A percentile compares a stretch with the other conserved stretches of the same genome.
Evolutionary conservation across 768 basidiomycete genomes (phyloP).

Genomic region (Cystoderma amianthinum): DNA sequence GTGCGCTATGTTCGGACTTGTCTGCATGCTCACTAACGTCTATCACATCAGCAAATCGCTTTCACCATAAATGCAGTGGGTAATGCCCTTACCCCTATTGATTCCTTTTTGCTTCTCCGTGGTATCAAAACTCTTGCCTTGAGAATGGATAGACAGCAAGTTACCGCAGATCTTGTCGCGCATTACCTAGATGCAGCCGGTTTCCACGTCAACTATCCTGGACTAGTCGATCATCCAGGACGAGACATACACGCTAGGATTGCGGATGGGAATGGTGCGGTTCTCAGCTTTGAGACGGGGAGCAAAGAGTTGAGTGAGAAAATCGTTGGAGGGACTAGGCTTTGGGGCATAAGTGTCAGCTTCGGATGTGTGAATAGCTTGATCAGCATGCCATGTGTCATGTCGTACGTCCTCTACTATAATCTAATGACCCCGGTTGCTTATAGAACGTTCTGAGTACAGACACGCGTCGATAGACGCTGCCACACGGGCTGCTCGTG

Average conservation of each 20-base stretch:
- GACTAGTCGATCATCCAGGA: conserved; percentile 74
- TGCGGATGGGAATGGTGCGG: conserved; percentile 88
- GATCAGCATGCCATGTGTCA: conserved; percentile 98
- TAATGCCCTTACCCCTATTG: conserved; percentile 91
- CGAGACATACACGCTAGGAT: conserved; percentile 87
- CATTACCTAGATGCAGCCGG: conserved; percentile 79
- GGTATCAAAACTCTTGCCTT: conserved; percentile 95
- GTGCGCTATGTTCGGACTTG: conserved; percentile 22
- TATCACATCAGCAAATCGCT: conserved; percentile 58
- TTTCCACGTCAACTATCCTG: conserved; percentile 91
- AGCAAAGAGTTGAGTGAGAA: conserved; percentile 86
- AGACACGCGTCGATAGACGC: conserved; percentile 98
- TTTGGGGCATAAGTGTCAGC: conserved; percentile 98
- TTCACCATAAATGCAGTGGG: conserved; percentile 93
- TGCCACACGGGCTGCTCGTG: conserved; percentile 89
- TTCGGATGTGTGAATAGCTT: conserved; percentile 98
- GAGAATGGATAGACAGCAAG: conserved; percentile 92
- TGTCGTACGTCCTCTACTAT: conserved; percentile 79
- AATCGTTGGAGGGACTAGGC: conserved; percentile 84
- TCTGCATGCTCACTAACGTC: not conserved
- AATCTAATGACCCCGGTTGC: too few relatives aligned
- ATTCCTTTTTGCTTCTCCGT: conserved; percentile 92
- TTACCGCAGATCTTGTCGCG: conserved; percentile 77
- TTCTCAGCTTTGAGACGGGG: conserved; percentile 91
- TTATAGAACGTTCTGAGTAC: too few relatives aligned